Evolutionary conservation across 805 yeast genomes (phyloP).

Genomic region (Blastobotrys parvus): DNA sequence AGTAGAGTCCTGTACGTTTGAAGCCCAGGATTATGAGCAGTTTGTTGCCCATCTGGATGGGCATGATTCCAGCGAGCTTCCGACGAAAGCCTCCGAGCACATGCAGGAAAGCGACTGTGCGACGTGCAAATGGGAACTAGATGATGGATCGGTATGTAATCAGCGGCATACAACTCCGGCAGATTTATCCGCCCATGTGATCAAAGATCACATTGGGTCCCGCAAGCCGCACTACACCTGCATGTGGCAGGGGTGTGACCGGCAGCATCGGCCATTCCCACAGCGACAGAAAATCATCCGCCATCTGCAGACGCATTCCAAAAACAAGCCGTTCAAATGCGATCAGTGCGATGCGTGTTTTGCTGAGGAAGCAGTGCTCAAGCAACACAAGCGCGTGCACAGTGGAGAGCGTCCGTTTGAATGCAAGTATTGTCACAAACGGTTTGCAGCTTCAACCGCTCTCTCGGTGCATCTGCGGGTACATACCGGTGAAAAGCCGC

Average conservation of each 20-base stretch:
- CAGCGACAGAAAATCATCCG: constrained; percentile 83
- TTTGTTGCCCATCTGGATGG: too few species aligned
- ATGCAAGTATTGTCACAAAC: constrained; percentile 66
- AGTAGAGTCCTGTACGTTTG: too few species aligned
- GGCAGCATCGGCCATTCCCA: constrained; percentile 48
- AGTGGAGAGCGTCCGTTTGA: constrained; percentile 82
- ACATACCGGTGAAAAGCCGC: constrained; percentile 88
- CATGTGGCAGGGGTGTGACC: constrained; percentile 68
- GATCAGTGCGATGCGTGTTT: constrained; percentile 58
- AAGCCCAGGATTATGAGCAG: too few species aligned
- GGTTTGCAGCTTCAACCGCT: constrained; percentile 75
- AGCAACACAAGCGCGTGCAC: constrained; percentile 77
- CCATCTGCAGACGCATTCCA: constrained; percentile 84
- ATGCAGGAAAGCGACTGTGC: constrained; percentile 5
- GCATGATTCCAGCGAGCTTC: too few species aligned
- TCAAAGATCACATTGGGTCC: constrained; percentile 58
- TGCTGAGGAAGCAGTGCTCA: constrained; percentile 68
- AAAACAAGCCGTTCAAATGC: constrained; percentile 73
- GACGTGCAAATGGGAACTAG: constrained; percentile 34
- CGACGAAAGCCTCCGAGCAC: too few species aligned
- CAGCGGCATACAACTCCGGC: constrained; percentile 42
- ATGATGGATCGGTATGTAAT: constrained; percentile 38
- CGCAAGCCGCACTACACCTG: constrained; percentile 68
- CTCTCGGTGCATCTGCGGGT: constrained; percentile 74
- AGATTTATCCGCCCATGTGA: constrained; percentile 64